Evolutionary conservation across 352 stramenopile genomes (phyloP).

Genomic region (Pythium sp.): DNA sequence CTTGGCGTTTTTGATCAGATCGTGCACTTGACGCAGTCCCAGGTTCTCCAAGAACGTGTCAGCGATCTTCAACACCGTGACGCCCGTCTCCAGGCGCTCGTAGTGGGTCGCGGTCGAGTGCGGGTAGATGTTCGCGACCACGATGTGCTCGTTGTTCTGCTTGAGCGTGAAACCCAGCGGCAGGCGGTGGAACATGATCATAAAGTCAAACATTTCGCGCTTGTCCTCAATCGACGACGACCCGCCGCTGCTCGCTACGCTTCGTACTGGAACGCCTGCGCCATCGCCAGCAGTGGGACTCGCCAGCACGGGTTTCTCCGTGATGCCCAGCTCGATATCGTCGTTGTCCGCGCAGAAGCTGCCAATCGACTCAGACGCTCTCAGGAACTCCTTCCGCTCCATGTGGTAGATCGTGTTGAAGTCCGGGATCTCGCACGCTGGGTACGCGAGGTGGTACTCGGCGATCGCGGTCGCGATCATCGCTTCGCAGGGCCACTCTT

Average conservation of each 20-base stretch:
- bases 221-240: constrained; percentile 19
- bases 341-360: constrained; percentile 51
- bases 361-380: constrained; percentile 43
- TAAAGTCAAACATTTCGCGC: constrained; percentile 56
- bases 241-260: constrained; percentile 28
- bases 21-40: constrained; percentile 81
- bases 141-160: constrained; percentile 64
- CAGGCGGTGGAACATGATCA: constrained; percentile 80
- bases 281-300: constrained; percentile 1
- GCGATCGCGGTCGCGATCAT: constrained; percentile 63
- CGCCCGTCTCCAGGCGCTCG: constrained; percentile 57
- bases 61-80: constrained; percentile 74
- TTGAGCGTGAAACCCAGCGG: constrained; percentile 86
- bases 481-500: constrained; percentile 63
- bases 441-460: constrained; percentile 56
- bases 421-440: constrained; percentile 65
- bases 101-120: constrained; percentile 78
- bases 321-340: constrained; percentile 63
- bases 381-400: constrained; percentile 51
- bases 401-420: constrained; percentile 74
- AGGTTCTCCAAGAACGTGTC: constrained; percentile 50
- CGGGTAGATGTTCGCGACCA: constrained; percentile 84
- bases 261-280: constrained; percentile 3
- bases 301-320: constrained; percentile 23
- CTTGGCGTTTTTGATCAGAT: constrained; percentile 73